Percentiles rank a stretch among this genome's conserved stretches.
These are phyloP conservation scores for Bipolaris gigantea DNA, from an alignment of 2,329 filamentous ascomycete genomes.

Conservation along the genomic window DNA sequence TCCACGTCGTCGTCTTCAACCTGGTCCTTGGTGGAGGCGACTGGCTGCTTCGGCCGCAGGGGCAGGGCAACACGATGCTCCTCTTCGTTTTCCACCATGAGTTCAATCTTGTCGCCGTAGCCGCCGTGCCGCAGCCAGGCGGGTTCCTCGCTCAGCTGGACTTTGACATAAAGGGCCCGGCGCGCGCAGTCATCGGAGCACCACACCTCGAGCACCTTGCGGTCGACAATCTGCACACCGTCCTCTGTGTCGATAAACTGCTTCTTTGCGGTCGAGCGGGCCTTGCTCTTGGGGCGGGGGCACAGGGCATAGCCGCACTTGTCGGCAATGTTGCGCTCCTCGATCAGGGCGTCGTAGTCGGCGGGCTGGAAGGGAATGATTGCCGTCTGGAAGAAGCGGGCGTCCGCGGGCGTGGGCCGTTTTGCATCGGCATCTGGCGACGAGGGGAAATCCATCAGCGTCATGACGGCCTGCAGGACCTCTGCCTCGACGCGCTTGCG, in stretches of 20 bases:
- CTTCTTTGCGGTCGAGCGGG: slow-evolving; percentile 53
- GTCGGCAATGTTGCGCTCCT: slow-evolving; percentile 82
- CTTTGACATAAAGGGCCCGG: slow-evolving; percentile 80
- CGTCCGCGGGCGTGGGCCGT: slow-evolving; percentile 61
- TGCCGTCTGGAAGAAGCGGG: slow-evolving; percentile 64
- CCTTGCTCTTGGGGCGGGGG: slow-evolving; percentile 60
- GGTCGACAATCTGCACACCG: slow-evolving; percentile 66
- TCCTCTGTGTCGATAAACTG: slow-evolving; percentile 68
- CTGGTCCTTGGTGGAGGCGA: slow-evolving; percentile 8
- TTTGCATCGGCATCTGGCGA: slow-evolving; percentile 55
- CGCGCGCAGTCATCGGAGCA: slow-evolving; percentile 79
- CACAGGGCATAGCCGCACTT: slow-evolving; percentile 87
- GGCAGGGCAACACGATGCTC: slow-evolving; percentile 34
- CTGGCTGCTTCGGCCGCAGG: slow-evolving; percentile 31
- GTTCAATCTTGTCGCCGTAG: slow-evolving; percentile 42
- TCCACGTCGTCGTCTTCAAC: slow-evolving; percentile 37
- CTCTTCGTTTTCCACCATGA: slow-evolving; percentile 44
- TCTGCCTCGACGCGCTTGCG: slow-evolving; percentile 75
- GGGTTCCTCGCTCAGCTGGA: slow-evolving; percentile 82
- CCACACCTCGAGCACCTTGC: slow-evolving; percentile 79
- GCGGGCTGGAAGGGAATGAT: slow-evolving; percentile 77
- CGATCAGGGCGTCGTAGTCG: slow-evolving; percentile 86
- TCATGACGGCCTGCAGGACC: slow-evolving; percentile 72
- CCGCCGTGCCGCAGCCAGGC: slow-evolving; percentile 75
- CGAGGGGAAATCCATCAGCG: slow-evolving; percentile 67